A percentile compares a stretch with the other conserved stretches of the same genome.
phyloP scores from a whole-genome alignment of 2,329 filamentous ascomycete species.

The Cladosporium sphaerospermum region DNA sequence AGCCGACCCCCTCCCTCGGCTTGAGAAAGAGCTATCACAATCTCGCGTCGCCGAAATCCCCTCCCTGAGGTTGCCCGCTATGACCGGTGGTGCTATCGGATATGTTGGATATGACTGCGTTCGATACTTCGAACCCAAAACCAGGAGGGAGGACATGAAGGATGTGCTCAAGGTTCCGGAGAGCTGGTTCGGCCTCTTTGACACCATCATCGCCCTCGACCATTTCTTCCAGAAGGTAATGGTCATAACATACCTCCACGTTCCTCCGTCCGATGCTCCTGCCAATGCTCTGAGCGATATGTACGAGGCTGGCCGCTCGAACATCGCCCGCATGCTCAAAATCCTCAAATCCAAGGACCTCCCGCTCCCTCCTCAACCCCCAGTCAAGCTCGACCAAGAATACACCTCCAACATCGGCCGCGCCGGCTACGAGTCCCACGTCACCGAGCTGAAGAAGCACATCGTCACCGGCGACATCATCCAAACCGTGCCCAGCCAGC shows the following conservation, averaged over 20 bases:
- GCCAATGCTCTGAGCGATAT: constrained; percentile 53
- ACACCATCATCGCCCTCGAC: constrained; percentile 90
- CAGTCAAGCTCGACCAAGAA: constrained; percentile 66
- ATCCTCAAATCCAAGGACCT: constrained; percentile 69
- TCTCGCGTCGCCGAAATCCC: constrained; percentile 79
- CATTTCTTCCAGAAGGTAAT: constrained; percentile 91
- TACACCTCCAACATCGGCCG: constrained; percentile 91
- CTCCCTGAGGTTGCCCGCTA: constrained; percentile 71
- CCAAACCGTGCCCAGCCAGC: constrained; percentile 91
- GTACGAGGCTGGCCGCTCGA: constrained; percentile 62
- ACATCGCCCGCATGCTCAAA: constrained; percentile 61
- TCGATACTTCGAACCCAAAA: constrained; percentile 95
- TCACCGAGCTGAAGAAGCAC: constrained; percentile 79
- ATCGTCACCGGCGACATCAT: constrained; percentile 92
- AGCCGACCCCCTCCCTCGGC: constrained; percentile 73
- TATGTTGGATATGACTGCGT: constrained; percentile 98
- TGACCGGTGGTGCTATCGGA: constrained; percentile 88
- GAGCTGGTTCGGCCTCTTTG: constrained; percentile 93
- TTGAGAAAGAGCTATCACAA: constrained; percentile 73
- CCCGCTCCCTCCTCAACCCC: constrained; percentile 59
- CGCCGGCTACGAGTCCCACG: constrained; percentile 84
- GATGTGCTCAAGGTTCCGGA: constrained; percentile 87
- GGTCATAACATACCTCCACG: constrained; percentile 81
- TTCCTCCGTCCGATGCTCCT: constrained; percentile 41
- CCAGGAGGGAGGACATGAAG: constrained; percentile 70